Conservation (phyloP, 805 yeast genomes). For the Wickerhamiella qilinensis region DNA sequence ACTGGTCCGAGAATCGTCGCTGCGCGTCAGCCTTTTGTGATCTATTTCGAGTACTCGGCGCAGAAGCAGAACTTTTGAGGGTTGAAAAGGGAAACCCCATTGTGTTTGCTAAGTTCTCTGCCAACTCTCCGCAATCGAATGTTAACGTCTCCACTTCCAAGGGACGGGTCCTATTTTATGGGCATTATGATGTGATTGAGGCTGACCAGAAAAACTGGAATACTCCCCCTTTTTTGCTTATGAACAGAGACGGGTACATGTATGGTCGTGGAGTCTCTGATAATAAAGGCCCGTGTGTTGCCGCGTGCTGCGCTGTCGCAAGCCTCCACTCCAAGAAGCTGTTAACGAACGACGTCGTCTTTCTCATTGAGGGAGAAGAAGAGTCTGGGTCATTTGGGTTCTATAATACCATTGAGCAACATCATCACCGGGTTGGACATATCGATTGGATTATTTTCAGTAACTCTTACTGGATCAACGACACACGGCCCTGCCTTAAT, state of each 20-base stretch:
- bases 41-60: constrained; percentile 50
- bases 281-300: constrained; percentile 84
- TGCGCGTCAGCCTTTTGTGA: constrained; percentile 66
- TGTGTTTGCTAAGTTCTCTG: constrained; percentile 52
- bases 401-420: constrained; percentile 40
- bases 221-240: constrained; percentile 60
- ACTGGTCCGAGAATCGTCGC: constrained; percentile 63
- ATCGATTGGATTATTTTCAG: constrained; percentile 84
- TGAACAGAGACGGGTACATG: constrained; percentile 68
- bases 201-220: constrained; percentile 56
- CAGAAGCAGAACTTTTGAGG: constrained; percentile 48
- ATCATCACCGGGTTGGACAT: constrained; percentile 37
- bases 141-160: neutral
- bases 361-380: constrained; percentile 88
- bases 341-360: constrained; percentile 58
- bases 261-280: constrained; percentile 90
- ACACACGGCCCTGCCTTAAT: constrained; percentile 73
- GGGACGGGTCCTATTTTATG: constrained; percentile 66
- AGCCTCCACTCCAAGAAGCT: constrained; percentile 37
- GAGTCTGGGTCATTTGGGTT: constrained; percentile 87
- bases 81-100: constrained; percentile 72
- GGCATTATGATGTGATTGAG: constrained; percentile 89
- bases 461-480: constrained; percentile 90
- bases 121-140: constrained; percentile 18
- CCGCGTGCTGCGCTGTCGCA: constrained; percentile 76